Evolutionary conservation across 306 rosid species (phyloP), one percentile per base, ranked within the genome.

Genomic region (Quercus berberidifolia): DNA sequence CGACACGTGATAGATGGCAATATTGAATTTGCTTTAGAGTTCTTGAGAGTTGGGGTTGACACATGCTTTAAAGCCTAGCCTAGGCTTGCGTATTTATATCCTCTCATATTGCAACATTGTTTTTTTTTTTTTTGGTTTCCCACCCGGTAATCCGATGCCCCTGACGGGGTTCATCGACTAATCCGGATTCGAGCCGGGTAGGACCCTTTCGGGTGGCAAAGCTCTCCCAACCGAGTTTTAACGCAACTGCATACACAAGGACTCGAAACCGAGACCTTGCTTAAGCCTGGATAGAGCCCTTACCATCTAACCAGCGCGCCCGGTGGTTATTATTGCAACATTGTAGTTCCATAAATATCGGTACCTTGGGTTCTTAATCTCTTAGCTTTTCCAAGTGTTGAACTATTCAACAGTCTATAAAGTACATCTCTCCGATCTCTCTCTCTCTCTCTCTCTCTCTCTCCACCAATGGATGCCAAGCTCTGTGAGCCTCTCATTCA

Each of bases 401-500:
- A 1, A 30, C 43, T 11, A 30, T 14, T 8, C 20, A 20, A 23
- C 54, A 2, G 13, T 18, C 5, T 2, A 41, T 10, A 8, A 41
- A 49, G 54, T 49, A 13, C 54, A 49, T 49, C 17, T 49, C 54
- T 49, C 54, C 13, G 4, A 10, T 10, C 17, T 49, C 10, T 57
- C 46, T 55, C 26, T 17, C 26, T 77, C 43, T 52, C 10, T 57
- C 64, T 55, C 25, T 21, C 26, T 77, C 43, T 52, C 33, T 72
- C 78, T 65, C 54, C 59, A 2, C 11, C 60, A 20, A 85, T 82
- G 88, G 85, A 20, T 46, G 80, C 75, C 30, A 49, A 70, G 14
- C 57, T 31, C 52, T 69, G 55, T 6, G 74, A 46, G 31, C 90
- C 87, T 76, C 81, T 87, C 49, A 55, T 87, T 49, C 21, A 28